Percentiles rank a stretch among this genome's conserved stretches.
phyloP scores from a whole-genome alignment of 164 flowering plant species.

The Magnolia sinica region DNA sequence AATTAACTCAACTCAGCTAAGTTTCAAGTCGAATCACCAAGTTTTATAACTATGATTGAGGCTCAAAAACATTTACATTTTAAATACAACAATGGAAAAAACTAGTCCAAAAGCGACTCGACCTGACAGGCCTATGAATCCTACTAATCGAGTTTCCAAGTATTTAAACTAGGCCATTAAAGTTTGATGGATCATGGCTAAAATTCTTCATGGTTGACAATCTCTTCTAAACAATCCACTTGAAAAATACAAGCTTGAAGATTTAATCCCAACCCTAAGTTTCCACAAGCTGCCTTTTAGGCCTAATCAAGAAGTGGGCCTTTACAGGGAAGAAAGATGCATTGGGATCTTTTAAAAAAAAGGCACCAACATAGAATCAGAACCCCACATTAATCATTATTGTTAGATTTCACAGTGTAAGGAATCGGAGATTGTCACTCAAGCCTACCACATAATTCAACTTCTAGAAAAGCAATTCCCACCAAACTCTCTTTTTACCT shows the following conservation, averaged over 20 bases:
- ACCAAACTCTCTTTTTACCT: background rate
- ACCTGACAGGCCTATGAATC: no score
- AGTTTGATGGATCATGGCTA: background rate
- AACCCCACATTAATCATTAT: background rate
- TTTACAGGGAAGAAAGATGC: slow-evolving; percentile 17
- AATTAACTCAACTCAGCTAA: no score
- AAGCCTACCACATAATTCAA: background rate
- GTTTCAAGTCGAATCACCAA: no score
- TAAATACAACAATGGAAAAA: no score
- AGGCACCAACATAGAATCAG: background rate
- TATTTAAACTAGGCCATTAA: no score
- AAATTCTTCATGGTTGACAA: background rate
- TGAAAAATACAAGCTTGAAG: background rate
- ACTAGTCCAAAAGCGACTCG: no score
- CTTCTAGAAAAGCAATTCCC: background rate
- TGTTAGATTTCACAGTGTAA: background rate
- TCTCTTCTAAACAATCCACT: background rate
- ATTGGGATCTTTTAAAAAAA: slow-evolving; percentile 8
- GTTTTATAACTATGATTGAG: no score
- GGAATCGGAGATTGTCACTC: background rate
- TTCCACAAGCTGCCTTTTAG: background rate
- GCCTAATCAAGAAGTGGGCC: background rate
- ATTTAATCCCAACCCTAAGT: background rate
- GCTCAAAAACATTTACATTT: no score
- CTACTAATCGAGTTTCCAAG: no score